Evolutionary conservation across 805 yeast genomes (phyloP).

Genomic region (Barnettozyma sucrosica): DNA sequence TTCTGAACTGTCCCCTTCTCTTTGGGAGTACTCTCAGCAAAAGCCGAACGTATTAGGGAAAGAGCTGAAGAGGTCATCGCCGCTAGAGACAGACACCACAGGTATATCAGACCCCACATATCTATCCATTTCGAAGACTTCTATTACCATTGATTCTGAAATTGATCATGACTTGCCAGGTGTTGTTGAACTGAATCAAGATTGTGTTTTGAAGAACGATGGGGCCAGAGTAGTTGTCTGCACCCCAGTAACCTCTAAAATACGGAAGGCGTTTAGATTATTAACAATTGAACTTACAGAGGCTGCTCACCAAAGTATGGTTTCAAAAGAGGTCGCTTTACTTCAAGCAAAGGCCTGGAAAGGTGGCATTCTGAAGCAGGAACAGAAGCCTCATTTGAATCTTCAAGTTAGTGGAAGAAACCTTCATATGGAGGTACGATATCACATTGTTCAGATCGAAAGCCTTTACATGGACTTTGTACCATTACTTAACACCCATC

Average conservation of each 20-base stretch:
- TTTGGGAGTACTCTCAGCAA: neutral
- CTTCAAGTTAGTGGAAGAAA: neutral
- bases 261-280: neutral
- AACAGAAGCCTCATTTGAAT: neutral
- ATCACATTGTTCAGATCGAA: neutral
- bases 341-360: neutral
- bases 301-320: neutral
- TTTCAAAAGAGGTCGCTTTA: neutral
- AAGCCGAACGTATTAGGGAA: neutral
- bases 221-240: neutral
- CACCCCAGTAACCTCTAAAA: neutral
- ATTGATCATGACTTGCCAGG: neutral
- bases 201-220: neutral
- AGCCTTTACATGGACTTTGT: neutral
- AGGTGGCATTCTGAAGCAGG: neutral
- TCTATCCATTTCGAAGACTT: neutral
- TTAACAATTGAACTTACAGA: neutral
- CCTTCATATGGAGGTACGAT: neutral
- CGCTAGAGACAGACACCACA: neutral
- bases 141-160: neutral
- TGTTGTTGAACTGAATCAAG: neutral
- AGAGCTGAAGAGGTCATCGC: neutral
- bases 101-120: neutral
- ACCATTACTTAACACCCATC: neutral
- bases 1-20: neutral